A percentile compares a stretch with the other conserved stretches of the same genome.
Evolutionary conservation across 2,329 filamentous ascomycete genomes (phyloP).

Genomic region (Kalmusia sp.): DNA sequence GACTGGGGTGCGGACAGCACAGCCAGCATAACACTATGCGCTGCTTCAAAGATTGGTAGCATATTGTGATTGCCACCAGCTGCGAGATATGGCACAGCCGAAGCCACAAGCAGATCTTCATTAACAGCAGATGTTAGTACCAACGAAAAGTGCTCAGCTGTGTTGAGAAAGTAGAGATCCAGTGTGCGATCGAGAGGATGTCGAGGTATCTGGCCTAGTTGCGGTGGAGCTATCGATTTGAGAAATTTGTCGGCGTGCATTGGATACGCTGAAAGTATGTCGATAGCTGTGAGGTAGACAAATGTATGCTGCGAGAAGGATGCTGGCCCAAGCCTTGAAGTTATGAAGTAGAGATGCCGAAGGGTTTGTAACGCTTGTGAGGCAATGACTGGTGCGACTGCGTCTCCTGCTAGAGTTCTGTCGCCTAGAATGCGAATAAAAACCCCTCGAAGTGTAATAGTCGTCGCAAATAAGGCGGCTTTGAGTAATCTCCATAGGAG

Average conservation of each 20-base stretch:
- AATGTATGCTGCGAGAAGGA: conserved; percentile 86
- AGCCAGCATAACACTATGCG: conserved; percentile 82
- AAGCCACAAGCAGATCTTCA: conserved; percentile 75
- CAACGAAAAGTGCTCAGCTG: conserved; percentile 82
- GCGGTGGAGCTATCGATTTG: conserved; percentile 64
- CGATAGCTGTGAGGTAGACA: conserved; percentile 80
- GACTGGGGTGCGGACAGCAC: conserved; percentile 83
- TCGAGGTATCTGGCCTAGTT: conserved; percentile 63
- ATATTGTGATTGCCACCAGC: conserved; percentile 64
- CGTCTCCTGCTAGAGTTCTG: conserved; percentile 59
- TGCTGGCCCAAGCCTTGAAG: conserved; percentile 73
- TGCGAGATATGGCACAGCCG: conserved; percentile 76
- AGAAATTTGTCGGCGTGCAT: conserved; percentile 72
- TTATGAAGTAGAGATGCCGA: conserved; percentile 82
- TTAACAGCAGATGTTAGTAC: conserved; percentile 70
- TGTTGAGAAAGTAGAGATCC: conserved; percentile 89
- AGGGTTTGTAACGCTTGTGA: conserved; percentile 75
- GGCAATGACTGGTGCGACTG: conserved; percentile 70
- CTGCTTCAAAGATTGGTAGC: conserved; percentile 82
- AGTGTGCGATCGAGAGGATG: conserved; percentile 74
- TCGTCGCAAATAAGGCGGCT: conserved; percentile 76
- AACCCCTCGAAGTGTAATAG: conserved; percentile 77
- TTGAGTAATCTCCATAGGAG: conserved; percentile 77
- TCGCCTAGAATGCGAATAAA: conserved; percentile 71
- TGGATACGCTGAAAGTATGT: conserved; percentile 77